phyloP scores from a whole-genome alignment of 176 grass and related monocot species.

The Typha latifolia region DNA sequence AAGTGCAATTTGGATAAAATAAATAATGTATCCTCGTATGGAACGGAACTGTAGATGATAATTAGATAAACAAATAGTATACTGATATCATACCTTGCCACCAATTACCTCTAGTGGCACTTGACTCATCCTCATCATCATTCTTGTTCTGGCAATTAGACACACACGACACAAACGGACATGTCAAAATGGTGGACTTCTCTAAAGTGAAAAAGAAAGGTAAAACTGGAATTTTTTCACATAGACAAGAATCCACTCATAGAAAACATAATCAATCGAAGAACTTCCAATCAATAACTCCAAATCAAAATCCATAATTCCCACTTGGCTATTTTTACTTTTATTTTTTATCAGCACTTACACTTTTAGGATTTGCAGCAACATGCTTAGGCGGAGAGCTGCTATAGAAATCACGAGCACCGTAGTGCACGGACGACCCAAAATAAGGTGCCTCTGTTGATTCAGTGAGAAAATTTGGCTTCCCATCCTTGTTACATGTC shows the following conservation, averaged over 20 bases:
- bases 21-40: background rate
- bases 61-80: background rate
- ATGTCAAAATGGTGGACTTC: constrained; percentile 7
- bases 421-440: constrained; percentile 76
- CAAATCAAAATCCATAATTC: background rate
- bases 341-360: constrained; percentile 5
- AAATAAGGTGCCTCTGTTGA: constrained; percentile 55
- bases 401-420: constrained; percentile 72
- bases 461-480: constrained; percentile 25
- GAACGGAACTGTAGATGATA: background rate
- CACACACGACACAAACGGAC: background rate
- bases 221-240: background rate
- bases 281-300: background rate
- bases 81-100: constrained; percentile 69
- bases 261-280: background rate
- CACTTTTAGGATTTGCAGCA: constrained; percentile 26
- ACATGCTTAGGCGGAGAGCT: constrained; percentile 35
- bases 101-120: constrained; percentile 87
- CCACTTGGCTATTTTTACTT: background rate
- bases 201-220: background rate
- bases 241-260: background rate
- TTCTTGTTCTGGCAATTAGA: constrained; percentile 37
- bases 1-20: background rate
- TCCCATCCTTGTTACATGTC: constrained; percentile 32
- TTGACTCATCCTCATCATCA: constrained; percentile 41